Evolutionary conservation across 345 rosid species (phyloP).

Genomic region (Physaria fendleri): DNA sequence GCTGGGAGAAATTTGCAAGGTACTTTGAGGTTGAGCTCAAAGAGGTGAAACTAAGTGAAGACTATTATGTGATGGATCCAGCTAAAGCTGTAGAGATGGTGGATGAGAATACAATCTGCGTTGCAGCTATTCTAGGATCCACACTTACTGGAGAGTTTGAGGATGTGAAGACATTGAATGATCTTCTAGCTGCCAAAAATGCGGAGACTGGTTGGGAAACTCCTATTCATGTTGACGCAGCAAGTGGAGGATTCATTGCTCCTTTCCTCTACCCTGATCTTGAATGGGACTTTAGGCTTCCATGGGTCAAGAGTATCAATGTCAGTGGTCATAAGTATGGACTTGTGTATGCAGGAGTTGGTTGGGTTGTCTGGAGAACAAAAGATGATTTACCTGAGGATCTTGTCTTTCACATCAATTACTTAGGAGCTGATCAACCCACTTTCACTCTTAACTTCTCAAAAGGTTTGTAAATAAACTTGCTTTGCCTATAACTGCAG

Average conservation of each 20-base stretch:
- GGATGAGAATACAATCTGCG: slow-evolving; percentile 78
- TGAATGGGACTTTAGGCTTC: slow-evolving; percentile 84
- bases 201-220: slow-evolving; percentile 64
- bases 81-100: slow-evolving; percentile 64
- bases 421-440: slow-evolving; percentile 72
- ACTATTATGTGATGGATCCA: slow-evolving; percentile 63
- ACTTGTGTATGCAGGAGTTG: slow-evolving; percentile 77
- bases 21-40: slow-evolving; percentile 78
- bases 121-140: slow-evolving; percentile 77
- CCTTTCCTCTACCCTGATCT: slow-evolving; percentile 68
- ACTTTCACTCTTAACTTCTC: slow-evolving; percentile 89
- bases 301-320: slow-evolving; percentile 69
- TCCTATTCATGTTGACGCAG: slow-evolving; percentile 76
- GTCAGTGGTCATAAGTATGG: slow-evolving; percentile 79
- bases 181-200: slow-evolving; percentile 47
- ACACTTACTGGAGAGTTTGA: slow-evolving; percentile 76
- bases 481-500: neutral
- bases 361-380: slow-evolving; percentile 78
- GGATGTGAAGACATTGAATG: slow-evolving; percentile 59
- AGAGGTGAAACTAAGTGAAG: slow-evolving; percentile 68
- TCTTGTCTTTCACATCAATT: slow-evolving; percentile 73
- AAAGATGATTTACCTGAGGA: slow-evolving; percentile 81
- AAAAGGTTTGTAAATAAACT: slow-evolving; percentile 37
- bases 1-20: slow-evolving; percentile 87
- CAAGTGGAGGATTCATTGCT: slow-evolving; percentile 77